A percentile compares a stretch with the other conserved stretches of the same genome.
These are phyloP conservation scores for Flagelloscypha sp. DNA, from an alignment of 768 basidiomycete species.

Conservation along the genomic window DNA sequence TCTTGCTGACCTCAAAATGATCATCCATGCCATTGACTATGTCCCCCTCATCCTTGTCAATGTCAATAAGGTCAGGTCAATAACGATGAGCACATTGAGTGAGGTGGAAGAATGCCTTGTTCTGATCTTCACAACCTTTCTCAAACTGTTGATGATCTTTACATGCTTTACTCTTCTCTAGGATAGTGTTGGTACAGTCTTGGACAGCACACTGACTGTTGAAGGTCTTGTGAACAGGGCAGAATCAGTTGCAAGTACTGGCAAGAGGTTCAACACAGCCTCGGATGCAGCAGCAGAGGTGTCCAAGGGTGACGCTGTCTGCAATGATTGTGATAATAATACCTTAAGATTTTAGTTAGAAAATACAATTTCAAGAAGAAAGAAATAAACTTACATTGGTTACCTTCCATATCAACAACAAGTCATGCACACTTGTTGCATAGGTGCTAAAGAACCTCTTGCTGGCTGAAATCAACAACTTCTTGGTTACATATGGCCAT, in stretches of 20 bases:
- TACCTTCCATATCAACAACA: conserved; percentile 8
- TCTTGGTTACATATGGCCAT: conserved; percentile 17
- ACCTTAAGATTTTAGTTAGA: conserved; percentile 2
- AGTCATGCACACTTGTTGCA: conserved; percentile 19
- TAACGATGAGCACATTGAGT: neutral
- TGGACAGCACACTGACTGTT: conserved; percentile 9
- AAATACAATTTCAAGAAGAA: no score
- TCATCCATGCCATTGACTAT: conserved; percentile 7
- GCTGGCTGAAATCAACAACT: conserved; percentile 17
- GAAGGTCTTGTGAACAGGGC: conserved; percentile 5
- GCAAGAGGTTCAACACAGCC: conserved; percentile 8
- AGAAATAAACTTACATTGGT: no score
- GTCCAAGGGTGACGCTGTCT: conserved; percentile 14
- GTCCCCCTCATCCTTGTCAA: conserved; percentile 6
- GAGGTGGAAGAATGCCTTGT: conserved; percentile 1
- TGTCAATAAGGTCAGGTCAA: neutral
- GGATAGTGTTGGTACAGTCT: conserved; percentile 8
- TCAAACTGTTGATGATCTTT: conserved; percentile 8
- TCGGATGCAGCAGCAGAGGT: conserved; percentile 8
- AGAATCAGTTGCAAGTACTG: conserved; percentile 14
- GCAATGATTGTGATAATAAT: conserved; percentile 2
- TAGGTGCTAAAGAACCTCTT: conserved; percentile 17
- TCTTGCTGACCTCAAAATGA: conserved; percentile 1
- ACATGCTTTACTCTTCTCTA: conserved; percentile 6
- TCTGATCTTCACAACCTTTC: neutral